phyloP scores from a whole-genome alignment of 192 early-diverging fungal species.

The Pilaira anomala region DNA sequence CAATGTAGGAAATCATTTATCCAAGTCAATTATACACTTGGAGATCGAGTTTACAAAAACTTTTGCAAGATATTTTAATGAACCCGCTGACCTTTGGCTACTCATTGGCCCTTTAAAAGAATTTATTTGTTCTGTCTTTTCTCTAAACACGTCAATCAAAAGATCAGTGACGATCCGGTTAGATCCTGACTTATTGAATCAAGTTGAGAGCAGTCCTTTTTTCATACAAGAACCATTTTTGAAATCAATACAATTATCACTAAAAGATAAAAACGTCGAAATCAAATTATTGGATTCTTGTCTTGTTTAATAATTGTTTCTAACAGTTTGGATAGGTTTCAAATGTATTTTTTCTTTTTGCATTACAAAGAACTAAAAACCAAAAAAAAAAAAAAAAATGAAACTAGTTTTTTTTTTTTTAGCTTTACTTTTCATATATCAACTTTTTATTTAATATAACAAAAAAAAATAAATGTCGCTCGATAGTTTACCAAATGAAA shows the following conservation, averaged over 20 bases:
- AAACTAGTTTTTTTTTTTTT: no score
- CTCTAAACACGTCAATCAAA: not conserved
- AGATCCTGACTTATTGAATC: no score
- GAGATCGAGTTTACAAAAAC: slow-evolving; percentile 1
- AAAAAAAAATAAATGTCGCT: slow-evolving; percentile 1
- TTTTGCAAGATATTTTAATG: slow-evolving; percentile 6
- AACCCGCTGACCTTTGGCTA: slow-evolving; percentile 1
- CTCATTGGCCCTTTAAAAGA: slow-evolving; percentile 6
- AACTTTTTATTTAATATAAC: not conserved
- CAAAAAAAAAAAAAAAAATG: slow-evolving; percentile 1
- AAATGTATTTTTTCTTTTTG: not conserved
- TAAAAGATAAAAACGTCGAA: no score
- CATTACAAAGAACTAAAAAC: not conserved
- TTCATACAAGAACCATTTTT: no score
- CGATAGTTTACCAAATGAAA: slow-evolving; percentile 8
- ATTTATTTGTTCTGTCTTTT: not conserved
- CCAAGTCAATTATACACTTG: not conserved
- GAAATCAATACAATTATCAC: no score
- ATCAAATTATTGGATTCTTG: no score
- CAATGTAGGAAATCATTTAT: not conserved
- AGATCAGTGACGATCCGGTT: no score
- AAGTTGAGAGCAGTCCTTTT: no score
- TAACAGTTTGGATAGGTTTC: no score
- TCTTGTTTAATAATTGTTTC: no score
- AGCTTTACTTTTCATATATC: no score